Evolutionary conservation across 2,329 filamentous ascomycete species (phyloP).

Genomic region (Xylariaceae sp.): DNA sequence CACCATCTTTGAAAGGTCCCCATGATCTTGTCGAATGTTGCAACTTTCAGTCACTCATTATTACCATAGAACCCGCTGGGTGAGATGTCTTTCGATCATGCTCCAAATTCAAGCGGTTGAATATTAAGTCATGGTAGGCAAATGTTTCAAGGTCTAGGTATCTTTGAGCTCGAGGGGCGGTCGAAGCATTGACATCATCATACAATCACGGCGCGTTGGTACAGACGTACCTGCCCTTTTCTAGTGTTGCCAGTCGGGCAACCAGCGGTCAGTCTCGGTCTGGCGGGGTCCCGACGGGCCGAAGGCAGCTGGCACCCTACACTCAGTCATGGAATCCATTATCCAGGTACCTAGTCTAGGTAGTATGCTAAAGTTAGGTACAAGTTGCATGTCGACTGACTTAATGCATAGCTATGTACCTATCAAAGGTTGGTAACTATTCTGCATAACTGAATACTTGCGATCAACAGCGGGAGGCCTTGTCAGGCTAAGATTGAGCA

Average conservation of each 20-base stretch:
- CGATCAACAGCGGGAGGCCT: too few relatives aligned
- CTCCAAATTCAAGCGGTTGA: not conserved
- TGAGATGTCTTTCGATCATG: not conserved
- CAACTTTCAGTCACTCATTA: conserved; percentile 9
- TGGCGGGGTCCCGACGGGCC: not conserved
- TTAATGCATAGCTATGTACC: too few relatives aligned
- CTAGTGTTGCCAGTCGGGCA: not conserved
- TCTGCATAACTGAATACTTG: too few relatives aligned
- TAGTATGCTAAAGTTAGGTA: too few relatives aligned
- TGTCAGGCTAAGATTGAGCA: too few relatives aligned
- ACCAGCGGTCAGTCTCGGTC: not conserved
- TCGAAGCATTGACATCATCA: not conserved
- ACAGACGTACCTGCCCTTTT: not conserved
- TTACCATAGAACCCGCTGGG: not conserved
- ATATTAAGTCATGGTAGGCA: not conserved
- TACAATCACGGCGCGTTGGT: not conserved
- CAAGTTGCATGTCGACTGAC: too few relatives aligned
- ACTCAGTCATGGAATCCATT: too few relatives aligned
- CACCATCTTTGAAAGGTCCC: conserved; percentile 13
- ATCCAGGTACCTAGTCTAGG: too few relatives aligned
- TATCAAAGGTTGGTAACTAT: too few relatives aligned
- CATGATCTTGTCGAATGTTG: conserved; percentile 12
- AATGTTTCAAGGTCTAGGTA: not conserved
- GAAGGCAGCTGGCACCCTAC: not conserved
- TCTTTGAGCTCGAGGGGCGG: not conserved